Conservation (phyloP, 371 early-diverging fungal genomes). For the Mucor ambiguus region DNA sequence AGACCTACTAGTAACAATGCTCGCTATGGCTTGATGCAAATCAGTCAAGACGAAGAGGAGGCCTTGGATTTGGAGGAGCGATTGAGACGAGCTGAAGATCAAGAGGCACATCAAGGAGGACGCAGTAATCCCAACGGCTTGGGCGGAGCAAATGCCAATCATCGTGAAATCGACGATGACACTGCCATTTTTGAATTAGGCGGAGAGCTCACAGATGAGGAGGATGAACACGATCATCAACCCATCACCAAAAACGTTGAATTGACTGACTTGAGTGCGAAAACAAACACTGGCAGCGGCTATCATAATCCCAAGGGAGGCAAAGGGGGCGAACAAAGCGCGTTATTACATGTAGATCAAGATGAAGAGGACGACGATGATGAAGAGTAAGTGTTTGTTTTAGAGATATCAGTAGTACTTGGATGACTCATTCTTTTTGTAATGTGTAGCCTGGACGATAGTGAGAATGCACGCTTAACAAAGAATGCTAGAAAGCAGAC, state of each 20-base stretch:
- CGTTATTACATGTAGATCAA: conserved; percentile 36
- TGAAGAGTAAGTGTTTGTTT: conserved; percentile 33
- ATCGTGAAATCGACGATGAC: conserved; percentile 42
- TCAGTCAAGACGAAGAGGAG: conserved; percentile 60
- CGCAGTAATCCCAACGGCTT: conserved; percentile 14
- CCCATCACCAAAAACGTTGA: conserved; percentile 23
- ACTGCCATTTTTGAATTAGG: conserved; percentile 71
- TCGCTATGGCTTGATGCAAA: conserved; percentile 67
- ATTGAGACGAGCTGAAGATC: conserved; percentile 52
- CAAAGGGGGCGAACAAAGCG: conserved; percentile 29
- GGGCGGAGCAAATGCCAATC: conserved; percentile 2
- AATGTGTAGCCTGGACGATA: conserved; percentile 34
- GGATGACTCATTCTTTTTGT: neutral
- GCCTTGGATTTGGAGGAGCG: conserved; percentile 62
- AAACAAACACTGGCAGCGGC: neutral
- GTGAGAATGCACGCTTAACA: conserved; percentile 44
- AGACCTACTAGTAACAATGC: conserved; percentile 92
- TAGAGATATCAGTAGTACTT: neutral
- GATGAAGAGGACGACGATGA: conserved; percentile 39
- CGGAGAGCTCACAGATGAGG: conserved; percentile 61
- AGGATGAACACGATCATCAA: conserved; percentile 45
- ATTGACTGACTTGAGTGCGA: conserved; percentile 11
- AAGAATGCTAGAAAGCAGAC: conserved; percentile 35
- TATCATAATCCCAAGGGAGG: neutral
- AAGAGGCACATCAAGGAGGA: conserved; percentile 35